Evolutionary conservation across 2,329 filamentous ascomycete species (phyloP), one percentile per base, ranked within the genome.

Genomic region (Cryphonectria parasitica): DNA sequence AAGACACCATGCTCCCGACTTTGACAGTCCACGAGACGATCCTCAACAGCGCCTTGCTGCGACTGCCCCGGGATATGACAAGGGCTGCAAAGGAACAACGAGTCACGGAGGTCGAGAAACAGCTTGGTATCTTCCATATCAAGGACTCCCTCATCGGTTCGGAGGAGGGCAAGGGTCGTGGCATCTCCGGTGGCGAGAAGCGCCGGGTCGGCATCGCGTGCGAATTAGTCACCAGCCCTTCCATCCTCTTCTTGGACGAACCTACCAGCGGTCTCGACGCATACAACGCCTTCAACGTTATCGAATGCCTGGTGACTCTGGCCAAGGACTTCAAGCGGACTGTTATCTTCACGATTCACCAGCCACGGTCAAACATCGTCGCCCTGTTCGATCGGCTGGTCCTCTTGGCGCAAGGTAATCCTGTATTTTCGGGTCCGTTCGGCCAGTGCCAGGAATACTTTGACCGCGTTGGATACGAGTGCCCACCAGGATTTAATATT

Each of bases 11-110:
- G 90, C 86, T 99, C 60, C 91, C 96, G 0, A 99, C 96, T 0
- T 84, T 99, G 75, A 99, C 96, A 0, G 96, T 99, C 11, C 96
- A 99, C 79, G 96, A 99, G 81, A 99, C 96, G 0, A 99, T 99
- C 73, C 85, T 98, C 74, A 98, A 93, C 76, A 98, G 95, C 77
- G 96, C 96, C 36, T 84, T 98, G 25, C 88, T 99, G 64, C 90
- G 97, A 75, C 86, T 99, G n/a, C 96, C 96, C 4, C 91, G 91
- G 67, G 92, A 97, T 76, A 99, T 99, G 96, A 92, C 91, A 73
- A 88, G 89, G 69, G 83, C 88, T 0, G 90, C 92, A n/a, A 99
- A 99, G 80, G 92, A 97, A 77, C 94, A 97, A 78, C 88, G 92
- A 73, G 96, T 97, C 0, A 88, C 92, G 71, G 96, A 99, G 76